These are phyloP conservation scores for Plasmodium gallinaceum DNA, from an alignment of 169 alveolate species.

Conservation along the genomic window DNA sequence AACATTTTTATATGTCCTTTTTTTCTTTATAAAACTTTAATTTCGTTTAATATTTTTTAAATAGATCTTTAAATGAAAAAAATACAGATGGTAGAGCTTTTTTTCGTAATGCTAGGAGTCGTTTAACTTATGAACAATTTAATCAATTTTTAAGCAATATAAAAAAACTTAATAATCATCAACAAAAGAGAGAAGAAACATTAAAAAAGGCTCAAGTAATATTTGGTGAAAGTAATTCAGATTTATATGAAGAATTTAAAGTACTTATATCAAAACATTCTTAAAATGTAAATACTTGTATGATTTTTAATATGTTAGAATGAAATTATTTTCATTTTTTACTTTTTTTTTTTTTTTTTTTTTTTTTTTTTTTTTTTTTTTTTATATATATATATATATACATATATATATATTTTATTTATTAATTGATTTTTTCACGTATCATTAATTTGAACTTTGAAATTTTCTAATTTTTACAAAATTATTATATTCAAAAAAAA, in stretches of 20 bases:
- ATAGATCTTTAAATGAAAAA: constrained; percentile 33
- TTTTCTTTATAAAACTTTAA: no score
- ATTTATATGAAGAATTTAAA: constrained; percentile 85
- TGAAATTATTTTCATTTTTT: background rate
- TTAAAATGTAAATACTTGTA: constrained; percentile 39
- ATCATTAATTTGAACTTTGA: constrained; percentile 8
- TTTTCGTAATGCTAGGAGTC: constrained; percentile 84
- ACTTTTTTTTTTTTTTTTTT: constrained; percentile 12
- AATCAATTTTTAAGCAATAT: constrained; percentile 86
- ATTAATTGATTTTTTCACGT: background rate
- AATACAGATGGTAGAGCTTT: constrained; percentile 61
- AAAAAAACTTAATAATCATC: constrained; percentile 89
- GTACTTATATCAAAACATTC: constrained; percentile 83
- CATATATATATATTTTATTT: no score
- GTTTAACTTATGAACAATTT: constrained; percentile 86
- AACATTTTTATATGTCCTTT: no score
- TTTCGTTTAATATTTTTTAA: background rate
- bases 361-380: constrained; percentile 10
- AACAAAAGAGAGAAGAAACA: constrained; percentile 87
- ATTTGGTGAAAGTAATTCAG: constrained; percentile 83
- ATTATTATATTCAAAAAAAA: constrained; percentile 6
- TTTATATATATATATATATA: background rate
- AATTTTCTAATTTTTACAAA: constrained; percentile 40
- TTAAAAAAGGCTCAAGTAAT: constrained; percentile 79
- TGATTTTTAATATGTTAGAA: background rate